Conservation (phyloP, 129 eudicot species). For the Artemisia tridentata region DNA sequence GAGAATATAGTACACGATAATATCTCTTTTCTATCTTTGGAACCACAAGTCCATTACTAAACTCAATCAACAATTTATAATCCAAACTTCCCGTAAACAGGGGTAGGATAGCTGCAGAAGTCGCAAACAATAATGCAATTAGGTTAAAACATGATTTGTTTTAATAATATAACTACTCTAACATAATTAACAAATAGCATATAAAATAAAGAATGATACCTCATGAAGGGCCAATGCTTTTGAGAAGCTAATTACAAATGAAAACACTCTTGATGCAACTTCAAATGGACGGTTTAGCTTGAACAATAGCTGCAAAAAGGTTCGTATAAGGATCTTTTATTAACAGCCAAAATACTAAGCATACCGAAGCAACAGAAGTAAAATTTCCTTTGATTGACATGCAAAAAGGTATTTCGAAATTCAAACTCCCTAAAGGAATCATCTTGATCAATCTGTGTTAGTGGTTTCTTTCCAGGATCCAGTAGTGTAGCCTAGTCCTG, state of each 20-base stretch:
- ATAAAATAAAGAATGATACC: conserved; percentile 43
- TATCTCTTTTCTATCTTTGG: conserved; percentile 85
- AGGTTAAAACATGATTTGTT: conserved; percentile 14
- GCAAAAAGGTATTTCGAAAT: too few relatives aligned
- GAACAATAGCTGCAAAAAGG: too few relatives aligned
- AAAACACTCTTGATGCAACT: conserved; percentile 77
- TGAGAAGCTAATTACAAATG: conserved; percentile 90
- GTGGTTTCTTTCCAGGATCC: conserved; percentile 61
- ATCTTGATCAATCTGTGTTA: conserved; percentile 85
- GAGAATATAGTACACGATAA: conserved; percentile 84
- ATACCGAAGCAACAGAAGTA: too few relatives aligned
- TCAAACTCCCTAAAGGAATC: too few relatives aligned
- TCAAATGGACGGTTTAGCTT: too few relatives aligned
- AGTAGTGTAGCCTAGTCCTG: conserved; percentile 80
- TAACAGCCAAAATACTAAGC: too few relatives aligned
- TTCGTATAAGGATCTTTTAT: too few relatives aligned
- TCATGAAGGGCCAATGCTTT: conserved; percentile 73
- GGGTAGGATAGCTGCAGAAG: conserved; percentile 51
- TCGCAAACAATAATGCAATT: conserved; percentile 18
- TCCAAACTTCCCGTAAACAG: conserved; percentile 96
- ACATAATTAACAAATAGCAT: conserved; percentile 23
- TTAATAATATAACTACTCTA: conserved; percentile 18
- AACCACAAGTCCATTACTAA: conserved; percentile 69
- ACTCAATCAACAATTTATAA: conserved; percentile 80
- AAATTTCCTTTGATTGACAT: too few relatives aligned